These are phyloP conservation scores for Trichosporon sp. DNA, from an alignment of 1,284 basidiomycete species.

Conservation along the genomic window DNA sequence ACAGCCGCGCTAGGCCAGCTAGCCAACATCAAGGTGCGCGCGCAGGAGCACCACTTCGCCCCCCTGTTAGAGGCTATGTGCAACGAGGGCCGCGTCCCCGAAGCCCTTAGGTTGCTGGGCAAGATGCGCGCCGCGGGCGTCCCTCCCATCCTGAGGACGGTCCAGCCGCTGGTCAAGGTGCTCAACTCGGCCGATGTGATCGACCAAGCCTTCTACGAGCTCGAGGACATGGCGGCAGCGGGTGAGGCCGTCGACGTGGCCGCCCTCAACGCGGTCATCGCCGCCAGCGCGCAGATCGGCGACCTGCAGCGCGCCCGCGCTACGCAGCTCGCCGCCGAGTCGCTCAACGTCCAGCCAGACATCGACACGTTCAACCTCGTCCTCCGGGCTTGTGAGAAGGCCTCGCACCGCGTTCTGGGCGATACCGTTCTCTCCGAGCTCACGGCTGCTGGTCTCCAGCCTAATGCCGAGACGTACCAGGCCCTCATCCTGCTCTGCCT, in stretches of 20 bases:
- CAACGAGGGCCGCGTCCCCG: conserved; percentile 36
- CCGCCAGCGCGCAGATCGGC: conserved; percentile 57
- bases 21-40: conserved; percentile 51
- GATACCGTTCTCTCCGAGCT: conserved; percentile 40
- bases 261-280: conserved; percentile 62
- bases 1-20: conserved; percentile 59
- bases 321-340: conserved; percentile 60
- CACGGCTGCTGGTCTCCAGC: conserved; percentile 46
- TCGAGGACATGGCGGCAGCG: conserved; percentile 59
- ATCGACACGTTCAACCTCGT: conserved; percentile 65
- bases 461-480: conserved; percentile 60
- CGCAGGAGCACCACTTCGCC: conserved; percentile 54
- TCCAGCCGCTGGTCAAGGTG: conserved; percentile 51
- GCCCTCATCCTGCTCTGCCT: conserved; percentile 63
- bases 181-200: conserved; percentile 56
- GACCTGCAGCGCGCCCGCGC: conserved; percentile 73
- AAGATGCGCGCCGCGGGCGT: conserved; percentile 33
- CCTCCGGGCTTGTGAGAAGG: conserved; percentile 58
- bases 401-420: conserved; percentile 32
- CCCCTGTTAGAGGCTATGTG: conserved; percentile 46
- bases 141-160: conserved; percentile 28
- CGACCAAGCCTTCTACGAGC: conserved; percentile 60
- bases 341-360: conserved; percentile 57
- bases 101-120: conserved; percentile 36
- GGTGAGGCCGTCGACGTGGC: conserved; percentile 56